Evolutionary conservation across 805 yeast genomes (phyloP).

Genomic region (Yamadazyma kitorensis): DNA sequence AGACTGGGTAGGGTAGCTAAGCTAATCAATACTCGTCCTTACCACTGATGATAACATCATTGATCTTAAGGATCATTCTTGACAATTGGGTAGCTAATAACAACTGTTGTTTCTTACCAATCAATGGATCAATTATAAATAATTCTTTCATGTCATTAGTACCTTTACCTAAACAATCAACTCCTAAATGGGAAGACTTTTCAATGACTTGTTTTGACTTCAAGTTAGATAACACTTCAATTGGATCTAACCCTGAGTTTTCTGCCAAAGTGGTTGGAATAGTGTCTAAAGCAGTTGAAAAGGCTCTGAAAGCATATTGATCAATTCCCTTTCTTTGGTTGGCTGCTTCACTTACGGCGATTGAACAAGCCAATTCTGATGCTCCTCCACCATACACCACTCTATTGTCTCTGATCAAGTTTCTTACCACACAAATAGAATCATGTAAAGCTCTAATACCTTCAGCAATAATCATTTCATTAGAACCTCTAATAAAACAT

Average conservation of each 20-base stretch:
- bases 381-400: constrained; percentile 99
- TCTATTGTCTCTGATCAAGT: constrained; percentile 84
- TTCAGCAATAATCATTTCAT: constrained; percentile 97
- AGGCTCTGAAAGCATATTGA: constrained; percentile 96
- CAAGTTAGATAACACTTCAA: constrained; percentile 79
- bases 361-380: constrained; percentile 90
- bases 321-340: constrained; percentile 93
- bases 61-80: constrained; percentile 95
- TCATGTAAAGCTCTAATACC: constrained; percentile 96
- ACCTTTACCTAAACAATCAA: constrained; percentile 88
- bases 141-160: constrained; percentile 90
- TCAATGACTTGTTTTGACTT: constrained; percentile 84
- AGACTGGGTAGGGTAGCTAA: background rate
- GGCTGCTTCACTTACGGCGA: constrained; percentile 88
- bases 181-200: constrained; percentile 71
- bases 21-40: constrained; percentile 60
- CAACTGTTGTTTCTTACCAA: constrained; percentile 96
- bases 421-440: constrained; percentile 95
- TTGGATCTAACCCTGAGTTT: constrained; percentile 93
- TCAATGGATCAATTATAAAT: constrained; percentile 94
- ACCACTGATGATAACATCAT: constrained; percentile 91
- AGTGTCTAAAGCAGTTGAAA: constrained; percentile 84
- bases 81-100: constrained; percentile 95
- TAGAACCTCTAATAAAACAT: constrained; percentile 90
- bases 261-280: constrained; percentile 95